phyloP scores from a whole-genome alignment of 75 land plant species.

The Pinus albicaulis region DNA sequence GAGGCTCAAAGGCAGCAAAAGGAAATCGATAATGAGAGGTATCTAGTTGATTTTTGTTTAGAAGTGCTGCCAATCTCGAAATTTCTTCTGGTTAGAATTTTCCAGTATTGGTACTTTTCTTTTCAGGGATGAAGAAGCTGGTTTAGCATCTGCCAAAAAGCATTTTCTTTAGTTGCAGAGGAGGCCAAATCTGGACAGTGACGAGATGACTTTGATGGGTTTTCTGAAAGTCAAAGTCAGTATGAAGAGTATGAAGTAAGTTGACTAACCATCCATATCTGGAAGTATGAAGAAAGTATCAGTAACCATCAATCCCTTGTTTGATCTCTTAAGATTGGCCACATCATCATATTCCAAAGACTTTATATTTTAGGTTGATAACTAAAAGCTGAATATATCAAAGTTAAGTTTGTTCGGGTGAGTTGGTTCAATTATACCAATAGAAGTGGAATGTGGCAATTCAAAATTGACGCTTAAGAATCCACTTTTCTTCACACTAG shows the following conservation, averaged over 20 bases:
- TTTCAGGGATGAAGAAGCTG: slow-evolving; percentile 44
- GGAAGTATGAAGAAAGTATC: too few relatives aligned
- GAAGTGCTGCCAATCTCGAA: neutral
- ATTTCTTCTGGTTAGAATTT: neutral
- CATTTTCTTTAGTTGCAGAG: slow-evolving; percentile 26
- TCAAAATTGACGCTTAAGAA: neutral
- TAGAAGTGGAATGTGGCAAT: neutral
- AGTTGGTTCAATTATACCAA: neutral
- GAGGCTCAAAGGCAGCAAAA: slow-evolving; percentile 80
- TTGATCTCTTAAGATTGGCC: neutral
- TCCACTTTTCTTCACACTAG: neutral
- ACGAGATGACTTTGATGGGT: slow-evolving; percentile 64
- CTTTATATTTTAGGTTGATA: neutral
- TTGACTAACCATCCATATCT: neutral
- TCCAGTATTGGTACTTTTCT: neutral
- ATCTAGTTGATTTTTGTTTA: neutral
- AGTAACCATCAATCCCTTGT: neutral
- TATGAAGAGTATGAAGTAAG: slow-evolving; percentile 49
- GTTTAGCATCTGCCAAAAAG: slow-evolving; percentile 31
- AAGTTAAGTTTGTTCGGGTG: neutral
- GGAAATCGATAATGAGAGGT: slow-evolving; percentile 72
- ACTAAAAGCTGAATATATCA: slow-evolving; percentile 1
- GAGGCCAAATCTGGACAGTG: slow-evolving; percentile 47
- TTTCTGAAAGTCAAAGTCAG: slow-evolving; percentile 55
- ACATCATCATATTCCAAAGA: neutral